Evolutionary conservation across 1,284 basidiomycete genomes (phyloP).

Genomic region (Papiliotrema laurentii): DNA sequence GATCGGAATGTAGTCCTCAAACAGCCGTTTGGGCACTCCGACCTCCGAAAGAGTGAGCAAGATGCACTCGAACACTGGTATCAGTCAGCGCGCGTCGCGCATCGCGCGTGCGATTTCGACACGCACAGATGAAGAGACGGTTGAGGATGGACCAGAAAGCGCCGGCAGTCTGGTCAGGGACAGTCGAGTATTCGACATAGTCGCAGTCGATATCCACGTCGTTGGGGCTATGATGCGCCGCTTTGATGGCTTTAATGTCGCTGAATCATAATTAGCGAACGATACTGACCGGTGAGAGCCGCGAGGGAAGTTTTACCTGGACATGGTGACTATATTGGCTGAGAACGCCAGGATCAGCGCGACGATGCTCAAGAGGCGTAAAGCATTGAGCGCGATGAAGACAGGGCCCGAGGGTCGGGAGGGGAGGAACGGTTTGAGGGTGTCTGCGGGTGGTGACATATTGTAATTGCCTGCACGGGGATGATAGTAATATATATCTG

Average conservation of each 20-base stretch:
- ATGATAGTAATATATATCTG: too few species aligned
- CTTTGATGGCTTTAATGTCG: constrained; percentile 63
- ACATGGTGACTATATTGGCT: constrained; percentile 73
- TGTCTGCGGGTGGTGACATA: constrained; percentile 1
- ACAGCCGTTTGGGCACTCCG: constrained; percentile 67
- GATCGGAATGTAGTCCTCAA: constrained; percentile 75
- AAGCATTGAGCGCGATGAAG: constrained; percentile 71
- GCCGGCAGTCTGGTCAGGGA: constrained; percentile 79
- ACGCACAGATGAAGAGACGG: constrained; percentile 62
- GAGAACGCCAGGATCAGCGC: constrained; percentile 65
- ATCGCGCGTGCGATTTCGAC: neutral
- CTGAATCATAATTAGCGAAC: constrained; percentile 17
- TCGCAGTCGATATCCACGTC: constrained; percentile 54
- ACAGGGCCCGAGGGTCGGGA: constrained; percentile 38
- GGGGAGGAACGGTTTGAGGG: constrained; percentile 30
- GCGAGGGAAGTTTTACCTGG: constrained; percentile 49
- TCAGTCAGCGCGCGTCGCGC: neutral
- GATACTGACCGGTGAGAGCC: neutral
- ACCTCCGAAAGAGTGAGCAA: constrained; percentile 71
- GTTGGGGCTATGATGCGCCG: constrained; percentile 1
- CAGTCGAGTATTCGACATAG: constrained; percentile 66
- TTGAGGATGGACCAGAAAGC: constrained; percentile 81
- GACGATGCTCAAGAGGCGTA: constrained; percentile 71
- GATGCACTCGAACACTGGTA: constrained; percentile 60
- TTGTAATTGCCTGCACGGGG: too few species aligned